Base-by-base conservation (phyloP, 106 monocot species). In the Amphibolis antarctica region DNA sequence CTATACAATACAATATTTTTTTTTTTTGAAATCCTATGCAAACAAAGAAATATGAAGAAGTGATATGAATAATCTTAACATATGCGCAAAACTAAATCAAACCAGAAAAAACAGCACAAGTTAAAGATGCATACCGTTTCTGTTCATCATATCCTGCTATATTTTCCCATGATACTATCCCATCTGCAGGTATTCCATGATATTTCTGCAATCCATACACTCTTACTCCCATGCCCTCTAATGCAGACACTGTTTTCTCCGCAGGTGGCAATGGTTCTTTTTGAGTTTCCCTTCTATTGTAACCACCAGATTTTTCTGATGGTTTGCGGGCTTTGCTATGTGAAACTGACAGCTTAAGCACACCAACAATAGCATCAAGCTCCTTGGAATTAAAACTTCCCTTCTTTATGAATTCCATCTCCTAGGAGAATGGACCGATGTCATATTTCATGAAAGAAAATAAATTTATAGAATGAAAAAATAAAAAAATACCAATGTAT, bases 81-180 rank as follows among this genome's bases (percentile, higher is more conserved):
- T n/a, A n/a, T n/a, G n/a, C n/a, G n/a, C n/a, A n/a, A n/a, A n/a
- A n/a, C n/a, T n/a, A n/a, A 57, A 25, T 17, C 24, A 57, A 57
- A 17, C 22, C 18, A 4, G 12, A 14, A 57, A 15, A n/a, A 52
- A n/a, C 21, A 52, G 10, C 22, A 52, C 9, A 20, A 52, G 52
- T 20, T 52, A 9, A 22, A 10, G 15, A 56, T 24, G 26, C 69
- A 71, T 74, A 83, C 92, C 87, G 43, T 73, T 98, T 98, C 69
- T 98, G 96, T 14, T 82, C 67, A 49, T 98, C 85, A 77, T 98
- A 98, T 67, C 96, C 96, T 49, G 96, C 96, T 76, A 98, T 77
- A 59, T 82, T 90, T 62, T 91, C 96, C 96, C 96, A 98, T 63
- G 80, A 80, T 61, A 90, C 76, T 5, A 42, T 50, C 57, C 71